Conservation (phyloP, 2,329 filamentous ascomycete genomes). For the Hymenoscyphus infarciens region DNA sequence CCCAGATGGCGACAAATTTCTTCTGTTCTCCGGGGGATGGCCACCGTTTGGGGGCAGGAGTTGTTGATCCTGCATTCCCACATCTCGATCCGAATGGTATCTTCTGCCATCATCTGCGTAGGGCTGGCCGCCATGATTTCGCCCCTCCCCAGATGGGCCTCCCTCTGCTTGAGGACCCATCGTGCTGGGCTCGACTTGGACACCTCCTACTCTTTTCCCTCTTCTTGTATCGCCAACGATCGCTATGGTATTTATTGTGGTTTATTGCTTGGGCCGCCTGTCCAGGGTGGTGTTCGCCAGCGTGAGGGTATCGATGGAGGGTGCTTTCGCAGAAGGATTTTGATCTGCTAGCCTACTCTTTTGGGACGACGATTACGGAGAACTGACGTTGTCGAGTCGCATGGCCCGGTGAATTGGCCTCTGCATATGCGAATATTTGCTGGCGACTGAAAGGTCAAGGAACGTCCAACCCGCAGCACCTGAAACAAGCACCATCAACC, state of each 20-base stretch:
- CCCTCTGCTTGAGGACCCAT: slow-evolving; percentile 39
- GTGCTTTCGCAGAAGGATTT: slow-evolving; percentile 12
- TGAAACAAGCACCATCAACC: slow-evolving; percentile 32
- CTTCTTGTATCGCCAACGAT: slow-evolving; percentile 1
- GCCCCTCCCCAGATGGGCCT: slow-evolving; percentile 33
- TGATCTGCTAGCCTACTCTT: slow-evolving; percentile 4
- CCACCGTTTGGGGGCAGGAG: slow-evolving; percentile 30
- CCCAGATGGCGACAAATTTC: slow-evolving; percentile 22
- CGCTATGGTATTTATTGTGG: slow-evolving; percentile 9
- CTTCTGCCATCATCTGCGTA: slow-evolving; percentile 18
- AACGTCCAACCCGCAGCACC: slow-evolving; percentile 30
- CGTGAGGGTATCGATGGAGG: slow-evolving; percentile 18
- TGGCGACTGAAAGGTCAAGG: slow-evolving; percentile 32
- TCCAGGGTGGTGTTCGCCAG: slow-evolving; percentile 22
- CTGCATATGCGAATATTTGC: slow-evolving; percentile 31
- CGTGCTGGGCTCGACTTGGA: slow-evolving; percentile 14
- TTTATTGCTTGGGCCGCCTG: slow-evolving; percentile 12
- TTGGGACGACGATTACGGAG: slow-evolving; percentile 14
- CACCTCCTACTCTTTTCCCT: slow-evolving; percentile 19
- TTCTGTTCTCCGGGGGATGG: slow-evolving; percentile 29
- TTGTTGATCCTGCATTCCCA: slow-evolving; percentile 16
- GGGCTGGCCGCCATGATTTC: slow-evolving; percentile 23
- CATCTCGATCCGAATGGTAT: slow-evolving; percentile 23
- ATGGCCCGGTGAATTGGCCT: slow-evolving; percentile 29
- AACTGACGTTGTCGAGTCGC: slow-evolving; percentile 31